Percentiles rank a stretch among this genome's conserved stretches.
Conservation (phyloP, 2,329 filamentous ascomycete species). For the Scleromitrula shiraiana region DNA sequence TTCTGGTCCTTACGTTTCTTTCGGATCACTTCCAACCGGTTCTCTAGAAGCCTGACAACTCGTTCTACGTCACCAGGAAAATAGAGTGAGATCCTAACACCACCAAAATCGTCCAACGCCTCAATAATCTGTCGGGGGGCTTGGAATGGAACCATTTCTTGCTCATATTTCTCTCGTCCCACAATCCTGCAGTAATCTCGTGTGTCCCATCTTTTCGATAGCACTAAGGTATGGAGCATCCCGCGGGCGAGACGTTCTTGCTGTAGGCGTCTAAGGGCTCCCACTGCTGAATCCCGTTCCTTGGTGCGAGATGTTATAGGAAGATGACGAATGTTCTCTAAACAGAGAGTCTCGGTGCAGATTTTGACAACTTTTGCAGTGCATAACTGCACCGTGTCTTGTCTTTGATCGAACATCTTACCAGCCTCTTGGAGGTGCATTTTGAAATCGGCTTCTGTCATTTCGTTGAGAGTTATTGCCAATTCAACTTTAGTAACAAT, state of each 20-base stretch:
- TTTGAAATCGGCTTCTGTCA: too few species aligned
- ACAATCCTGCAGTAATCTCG: background rate
- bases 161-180: background rate
- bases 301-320: background rate
- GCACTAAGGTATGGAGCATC: background rate
- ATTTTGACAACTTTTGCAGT: background rate
- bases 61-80: background rate
- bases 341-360: background rate
- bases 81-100: background rate
- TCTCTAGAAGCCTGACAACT: background rate
- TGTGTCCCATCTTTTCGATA: background rate
- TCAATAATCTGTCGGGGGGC: background rate
- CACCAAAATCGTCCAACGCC: background rate
- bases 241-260: background rate
- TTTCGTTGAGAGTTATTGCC: too few species aligned
- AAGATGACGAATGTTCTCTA: background rate
- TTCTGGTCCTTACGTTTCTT: background rate
- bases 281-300: background rate
- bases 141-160: background rate
- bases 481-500: too few species aligned
- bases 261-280: background rate
- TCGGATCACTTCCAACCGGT: background rate
- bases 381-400: too few species aligned
- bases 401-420: too few species aligned
- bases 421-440: too few species aligned